These are phyloP conservation scores for Vanderwaltozyma verrucispora DNA, from an alignment of 805 yeast species.

Conservation along the genomic window DNA sequence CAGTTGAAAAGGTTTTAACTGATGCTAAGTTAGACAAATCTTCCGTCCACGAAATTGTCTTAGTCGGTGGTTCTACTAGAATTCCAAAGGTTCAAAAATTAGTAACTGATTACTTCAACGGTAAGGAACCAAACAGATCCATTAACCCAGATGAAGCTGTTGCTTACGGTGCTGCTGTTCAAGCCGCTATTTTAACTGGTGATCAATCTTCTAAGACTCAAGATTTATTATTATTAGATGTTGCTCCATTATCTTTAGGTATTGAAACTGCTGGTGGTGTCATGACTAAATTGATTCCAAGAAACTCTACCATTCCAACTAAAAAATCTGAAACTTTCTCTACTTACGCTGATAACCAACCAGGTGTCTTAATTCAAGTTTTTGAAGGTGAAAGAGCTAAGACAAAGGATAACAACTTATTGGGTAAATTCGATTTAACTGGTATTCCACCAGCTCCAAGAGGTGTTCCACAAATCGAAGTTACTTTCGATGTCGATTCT, in stretches of 20 bases:
- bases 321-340: conserved; percentile 98
- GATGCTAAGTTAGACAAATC: conserved; percentile 93
- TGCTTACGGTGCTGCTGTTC: conserved; percentile 99
- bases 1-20: conserved; percentile 38
- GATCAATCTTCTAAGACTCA: conserved; percentile 96
- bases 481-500: conserved; percentile 93
- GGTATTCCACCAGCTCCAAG: conserved; percentile 99
- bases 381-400: conserved; percentile 97
- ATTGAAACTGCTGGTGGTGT: conserved; percentile 99
- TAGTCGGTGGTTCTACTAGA: conserved; percentile 37
- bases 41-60: conserved; percentile 84
- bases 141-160: conserved; percentile 99
- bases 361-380: conserved; percentile 98
- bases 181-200: conserved; percentile 96
- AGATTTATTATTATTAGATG: conserved; percentile 93
- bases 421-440: conserved; percentile 93
- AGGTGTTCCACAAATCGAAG: conserved; percentile 98
- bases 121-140: conserved; percentile 96
- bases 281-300: conserved; percentile 97
- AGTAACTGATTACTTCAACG: conserved; percentile 95
- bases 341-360: conserved; percentile 98
- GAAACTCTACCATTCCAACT: conserved; percentile 98
- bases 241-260: conserved; percentile 97
- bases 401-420: conserved; percentile 92
- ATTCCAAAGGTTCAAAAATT: conserved; percentile 95